Evolutionary conservation across 768 basidiomycete species (phyloP), one percentile per base, ranked within the genome.

Genomic region (Myochromella boudieri): DNA sequence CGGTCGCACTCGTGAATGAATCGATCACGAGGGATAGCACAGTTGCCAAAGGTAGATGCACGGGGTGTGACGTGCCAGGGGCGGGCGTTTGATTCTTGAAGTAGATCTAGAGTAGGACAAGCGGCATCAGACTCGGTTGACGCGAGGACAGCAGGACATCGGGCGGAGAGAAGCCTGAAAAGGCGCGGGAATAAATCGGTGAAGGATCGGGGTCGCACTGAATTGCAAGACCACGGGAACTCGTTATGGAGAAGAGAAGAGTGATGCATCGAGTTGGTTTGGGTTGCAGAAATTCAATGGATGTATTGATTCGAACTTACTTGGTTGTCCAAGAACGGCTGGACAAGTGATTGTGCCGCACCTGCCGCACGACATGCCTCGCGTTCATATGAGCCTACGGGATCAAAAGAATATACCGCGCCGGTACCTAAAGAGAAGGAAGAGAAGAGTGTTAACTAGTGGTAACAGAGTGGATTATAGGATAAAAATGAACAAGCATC

Each of bases 361-460:
- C 97, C 97, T 38, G 95, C 94, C 29, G 95, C 95, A 52, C 97
- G 86, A 71, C 95, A 98, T 25, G 90, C 82, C 71, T 97, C 94
- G 50, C 97, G 88, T 69, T 98, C 95, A 67, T 99, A 99, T 38
- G 91, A 94, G 21, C 97, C 97, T 25, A 98, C 93, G 29, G 97
- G 97, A 69, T 99, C 97, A 67, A 97, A 99, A n/a, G 95, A 97
- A 76, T 99, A 99, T 24, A 99, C 95, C 8, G 95, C 92, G 42
- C 97, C 97, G 28, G 91, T 82, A 9, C 95, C 93, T 95, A 63
- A 10, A 37, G 26, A 53, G 29, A 44, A 40, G 14, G 14, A 40
- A 44, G 26, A 28, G 25, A 32, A n/a, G 17, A 52, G 51, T 21
- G 44, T 41, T 45, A 26, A 44, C 18, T 18, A 49, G 47, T 26